Base-by-base conservation (phyloP, 78 protist species). In the Chrysochromulina parva region DNA sequence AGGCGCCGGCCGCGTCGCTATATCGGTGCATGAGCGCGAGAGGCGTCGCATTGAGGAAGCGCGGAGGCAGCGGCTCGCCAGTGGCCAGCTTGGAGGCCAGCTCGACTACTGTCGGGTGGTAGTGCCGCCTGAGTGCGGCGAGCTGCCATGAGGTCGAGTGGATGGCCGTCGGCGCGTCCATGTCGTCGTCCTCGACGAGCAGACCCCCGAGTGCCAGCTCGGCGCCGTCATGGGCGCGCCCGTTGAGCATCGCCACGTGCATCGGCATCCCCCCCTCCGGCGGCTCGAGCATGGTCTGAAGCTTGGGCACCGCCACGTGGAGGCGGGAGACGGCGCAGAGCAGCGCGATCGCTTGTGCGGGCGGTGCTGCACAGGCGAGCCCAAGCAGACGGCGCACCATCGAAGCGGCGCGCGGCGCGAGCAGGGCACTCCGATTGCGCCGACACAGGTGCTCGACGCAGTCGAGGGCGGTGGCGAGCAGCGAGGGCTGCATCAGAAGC, bases 391-490 rank as follows among this genome's bases (percentile, higher is more conserved):
- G 53, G 11, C 13, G 7, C 11, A 48, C 2, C 57, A 74, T 19
- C 13, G 82, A 38, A 3, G 82, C 82, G 55, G 22, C 10, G 82
- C 82, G 82, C 50, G 82, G 28, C 13, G 82, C 57, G 53, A 74
- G 55, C 53, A 74, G 82, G 3, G 53, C 16, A 19, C 57, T 6
- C 26, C 82, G 82, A 58, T 7, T 14, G 26, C 48, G 53, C 26
- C 9, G 2, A 55, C 82, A 74, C 55, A 74, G 55, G 22, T 74
- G 82, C 55, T 74, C 82, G 57, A 74, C 26, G 82, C 82, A 74
- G 55, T 74, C 82, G 55, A 74, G 82, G 54, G 57, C 82, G 10
- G 82, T 74, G 11, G 82, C 82, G 82, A 74, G 82, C 24, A 67
- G 48, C 13, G 9, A 48, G 9, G 76, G 10, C 24, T 67, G 14